Evolutionary conservation across 768 basidiomycete genomes (phyloP).

Genomic region (Kwoniella mangroviensis): DNA sequence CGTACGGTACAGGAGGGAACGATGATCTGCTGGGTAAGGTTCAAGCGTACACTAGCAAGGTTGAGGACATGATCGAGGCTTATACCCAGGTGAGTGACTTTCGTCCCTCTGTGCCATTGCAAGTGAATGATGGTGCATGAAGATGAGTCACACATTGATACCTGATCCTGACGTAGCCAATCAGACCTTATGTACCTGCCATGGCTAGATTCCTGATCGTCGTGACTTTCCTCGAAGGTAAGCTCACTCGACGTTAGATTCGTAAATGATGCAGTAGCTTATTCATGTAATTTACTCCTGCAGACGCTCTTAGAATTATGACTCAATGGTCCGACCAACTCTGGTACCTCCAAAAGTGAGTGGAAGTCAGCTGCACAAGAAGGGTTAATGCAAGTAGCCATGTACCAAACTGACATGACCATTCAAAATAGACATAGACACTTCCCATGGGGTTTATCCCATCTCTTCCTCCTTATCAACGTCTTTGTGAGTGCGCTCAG

Average conservation of each 20-base stretch:
- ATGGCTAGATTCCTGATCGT: constrained; percentile 96
- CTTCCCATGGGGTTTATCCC: constrained; percentile 94
- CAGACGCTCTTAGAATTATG: constrained; percentile 84
- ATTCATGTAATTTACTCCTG: neutral
- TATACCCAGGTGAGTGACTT: constrained; percentile 64
- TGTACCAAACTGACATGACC: constrained; percentile 7
- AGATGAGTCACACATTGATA: no score
- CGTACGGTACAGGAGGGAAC: constrained; percentile 17
- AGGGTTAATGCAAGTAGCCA: neutral
- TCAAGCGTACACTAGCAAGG: constrained; percentile 58
- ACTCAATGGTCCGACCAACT: constrained; percentile 97
- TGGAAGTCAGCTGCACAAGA: constrained; percentile 22
- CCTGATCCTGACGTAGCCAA: constrained; percentile 72
- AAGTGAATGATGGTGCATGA: no score
- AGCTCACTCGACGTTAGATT: constrained; percentile 9
- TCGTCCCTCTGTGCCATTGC: no score
- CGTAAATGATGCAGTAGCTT: constrained; percentile 4
- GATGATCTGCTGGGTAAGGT: constrained; percentile 49
- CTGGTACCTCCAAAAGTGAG: constrained; percentile 96
- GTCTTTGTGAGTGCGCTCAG: constrained; percentile 71
- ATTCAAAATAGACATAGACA: constrained; percentile 73
- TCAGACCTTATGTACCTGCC: constrained; percentile 90
- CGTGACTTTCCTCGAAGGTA: constrained; percentile 87
- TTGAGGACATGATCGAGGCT: constrained; percentile 91
- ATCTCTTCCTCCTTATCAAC: constrained; percentile 88